phyloP scores from a whole-genome alignment of 768 basidiomycete genomes.

The Agrocybe chaxingu region DNA sequence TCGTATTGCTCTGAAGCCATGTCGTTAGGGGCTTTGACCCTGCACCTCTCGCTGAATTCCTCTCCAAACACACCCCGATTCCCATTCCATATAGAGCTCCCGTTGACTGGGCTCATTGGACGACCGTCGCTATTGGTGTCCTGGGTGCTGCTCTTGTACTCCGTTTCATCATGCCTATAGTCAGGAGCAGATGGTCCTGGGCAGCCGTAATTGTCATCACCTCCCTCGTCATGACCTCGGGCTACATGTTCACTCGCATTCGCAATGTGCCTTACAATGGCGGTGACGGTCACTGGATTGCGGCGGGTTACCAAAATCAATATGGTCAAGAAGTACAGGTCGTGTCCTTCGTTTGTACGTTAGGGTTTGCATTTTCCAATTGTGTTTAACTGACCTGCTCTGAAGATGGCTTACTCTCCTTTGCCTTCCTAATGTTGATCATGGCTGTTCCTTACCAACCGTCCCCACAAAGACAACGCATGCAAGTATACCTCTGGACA shows the following conservation, averaged over 20 bases:
- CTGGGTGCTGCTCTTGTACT: slow-evolving; percentile 48
- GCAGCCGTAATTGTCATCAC: slow-evolving; percentile 54
- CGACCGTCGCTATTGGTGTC: slow-evolving; percentile 40
- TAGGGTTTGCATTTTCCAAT: neutral
- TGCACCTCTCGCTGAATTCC: slow-evolving; percentile 67
- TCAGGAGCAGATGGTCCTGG: slow-evolving; percentile 79
- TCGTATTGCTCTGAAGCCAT: neutral
- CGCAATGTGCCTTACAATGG: slow-evolving; percentile 71
- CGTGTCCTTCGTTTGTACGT: slow-evolving; percentile 81
- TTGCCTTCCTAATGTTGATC: slow-evolving; percentile 77
- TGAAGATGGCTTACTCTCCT: slow-evolving; percentile 81
- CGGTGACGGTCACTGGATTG: slow-evolving; percentile 74
- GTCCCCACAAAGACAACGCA: slow-evolving; percentile 71
- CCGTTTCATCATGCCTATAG: slow-evolving; percentile 60
- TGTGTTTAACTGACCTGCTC: slow-evolving; percentile 6
- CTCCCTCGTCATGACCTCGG: slow-evolving; percentile 83
- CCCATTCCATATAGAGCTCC: slow-evolving; percentile 82
- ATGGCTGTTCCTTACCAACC: slow-evolving; percentile 76
- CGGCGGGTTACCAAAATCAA: slow-evolving; percentile 85
- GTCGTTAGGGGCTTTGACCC: slow-evolving; percentile 76
- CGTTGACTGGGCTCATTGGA: slow-evolving; percentile 63
- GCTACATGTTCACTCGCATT: slow-evolving; percentile 97
- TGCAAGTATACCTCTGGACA: slow-evolving; percentile 90
- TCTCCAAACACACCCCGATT: slow-evolving; percentile 73
- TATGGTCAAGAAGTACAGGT: slow-evolving; percentile 92